These are phyloP conservation scores for Sporisorium iseilematis-ciliati DNA, from an alignment of 1,284 basidiomycete species.

Conservation along the genomic window DNA sequence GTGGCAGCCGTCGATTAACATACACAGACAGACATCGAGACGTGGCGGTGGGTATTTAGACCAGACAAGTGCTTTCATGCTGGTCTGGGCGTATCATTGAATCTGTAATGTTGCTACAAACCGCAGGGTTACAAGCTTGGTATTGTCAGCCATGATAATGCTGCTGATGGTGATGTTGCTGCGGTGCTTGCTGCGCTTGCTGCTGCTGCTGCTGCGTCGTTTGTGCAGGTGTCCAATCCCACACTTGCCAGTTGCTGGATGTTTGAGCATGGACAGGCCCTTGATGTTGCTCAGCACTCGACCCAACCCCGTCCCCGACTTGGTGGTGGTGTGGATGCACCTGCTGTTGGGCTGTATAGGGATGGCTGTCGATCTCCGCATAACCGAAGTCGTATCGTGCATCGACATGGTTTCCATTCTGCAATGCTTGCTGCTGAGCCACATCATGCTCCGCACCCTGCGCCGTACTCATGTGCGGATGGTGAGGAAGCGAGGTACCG, in stretches of 20 bases:
- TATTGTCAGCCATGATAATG: conserved; percentile 10
- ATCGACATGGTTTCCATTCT: neutral
- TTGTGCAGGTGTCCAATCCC: conserved; percentile 27
- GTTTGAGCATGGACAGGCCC: neutral
- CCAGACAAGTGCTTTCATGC: neutral
- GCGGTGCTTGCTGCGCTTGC: conserved; percentile 6
- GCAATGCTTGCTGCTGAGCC: conserved; percentile 8
- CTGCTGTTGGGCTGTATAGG: neutral
- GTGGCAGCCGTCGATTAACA: no score
- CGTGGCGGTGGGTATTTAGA: no score
- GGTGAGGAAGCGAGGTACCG: neutral
- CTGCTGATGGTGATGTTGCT: conserved; percentile 10
- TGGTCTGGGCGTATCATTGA: neutral
- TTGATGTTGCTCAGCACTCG: neutral
- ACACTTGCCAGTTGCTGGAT: conserved; percentile 21
- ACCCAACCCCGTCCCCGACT: neutral
- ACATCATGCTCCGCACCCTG: conserved; percentile 1
- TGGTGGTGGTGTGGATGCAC: conserved; percentile 3
- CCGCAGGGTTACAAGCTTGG: neutral
- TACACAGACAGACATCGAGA: no score
- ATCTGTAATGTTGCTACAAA: neutral
- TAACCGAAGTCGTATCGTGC: neutral
- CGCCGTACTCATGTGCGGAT: neutral
- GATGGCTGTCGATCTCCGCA: neutral
- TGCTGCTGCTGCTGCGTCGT: conserved; percentile 7